These are phyloP conservation scores for Penicillium sp. DNA, from an alignment of 2,329 filamentous ascomycete species.

Conservation along the genomic window DNA sequence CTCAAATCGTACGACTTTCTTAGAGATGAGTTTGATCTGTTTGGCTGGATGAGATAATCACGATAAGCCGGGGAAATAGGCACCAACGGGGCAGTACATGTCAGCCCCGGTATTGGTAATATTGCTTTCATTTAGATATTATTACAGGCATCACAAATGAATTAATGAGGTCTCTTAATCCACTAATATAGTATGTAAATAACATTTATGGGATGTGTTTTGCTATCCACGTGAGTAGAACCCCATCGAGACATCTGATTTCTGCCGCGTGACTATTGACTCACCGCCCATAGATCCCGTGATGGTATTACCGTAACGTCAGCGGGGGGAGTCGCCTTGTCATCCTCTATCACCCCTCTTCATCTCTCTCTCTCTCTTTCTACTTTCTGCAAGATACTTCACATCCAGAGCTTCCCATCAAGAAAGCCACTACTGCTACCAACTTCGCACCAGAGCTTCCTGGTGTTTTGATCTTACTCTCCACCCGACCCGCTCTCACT, in stretches of 20 bases:
- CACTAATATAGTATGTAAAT: neutral
- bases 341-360: slow-evolving; percentile 29
- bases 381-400: slow-evolving; percentile 17
- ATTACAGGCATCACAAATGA: neutral
- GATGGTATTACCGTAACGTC: slow-evolving; percentile 27
- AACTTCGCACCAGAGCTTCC: slow-evolving; percentile 17
- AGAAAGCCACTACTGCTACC: slow-evolving; percentile 16
- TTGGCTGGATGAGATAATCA: slow-evolving; percentile 21
- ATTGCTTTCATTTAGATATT: neutral
- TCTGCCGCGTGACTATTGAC: slow-evolving; percentile 15
- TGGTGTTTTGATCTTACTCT: slow-evolving; percentile 11
- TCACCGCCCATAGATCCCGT: slow-evolving; percentile 24
- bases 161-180: neutral
- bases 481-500: slow-evolving; percentile 24
- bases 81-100: neutral
- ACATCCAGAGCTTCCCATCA: slow-evolving; percentile 12
- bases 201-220: neutral
- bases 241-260: slow-evolving; percentile 3
- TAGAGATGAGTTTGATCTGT: slow-evolving; percentile 15
- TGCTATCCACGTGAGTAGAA: slow-evolving; percentile 14
- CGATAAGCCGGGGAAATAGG: slow-evolving; percentile 6
- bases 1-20: slow-evolving; percentile 16
- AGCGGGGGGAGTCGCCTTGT: slow-evolving; percentile 31
- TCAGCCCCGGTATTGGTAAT: neutral
- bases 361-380: slow-evolving; percentile 18